These are phyloP conservation scores for Friedmanniomyces simplex DNA, from an alignment of 495 filamentous ascomycete species.

Conservation along the genomic window DNA sequence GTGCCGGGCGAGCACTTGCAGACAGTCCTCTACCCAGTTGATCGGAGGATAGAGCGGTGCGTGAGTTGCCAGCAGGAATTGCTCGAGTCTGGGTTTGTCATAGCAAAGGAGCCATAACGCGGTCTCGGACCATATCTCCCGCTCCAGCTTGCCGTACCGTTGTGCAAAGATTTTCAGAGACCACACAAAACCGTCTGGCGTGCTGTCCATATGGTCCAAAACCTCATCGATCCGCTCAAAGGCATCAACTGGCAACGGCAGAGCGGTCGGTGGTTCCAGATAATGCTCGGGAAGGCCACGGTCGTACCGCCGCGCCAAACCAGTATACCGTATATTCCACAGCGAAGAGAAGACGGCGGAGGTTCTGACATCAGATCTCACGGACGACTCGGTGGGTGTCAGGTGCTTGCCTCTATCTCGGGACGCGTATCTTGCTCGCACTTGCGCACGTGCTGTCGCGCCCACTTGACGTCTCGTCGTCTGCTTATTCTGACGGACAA, in stretches of 20 bases:
- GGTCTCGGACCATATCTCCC: slow-evolving; percentile 5
- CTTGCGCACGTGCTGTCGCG: not conserved
- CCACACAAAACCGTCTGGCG: not conserved
- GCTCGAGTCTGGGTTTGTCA: not conserved
- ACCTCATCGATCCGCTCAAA: not conserved
- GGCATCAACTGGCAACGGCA: not conserved
- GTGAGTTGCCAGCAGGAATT: slow-evolving; percentile 13
- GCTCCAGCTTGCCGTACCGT: slow-evolving; percentile 1
- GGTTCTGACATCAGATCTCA: not conserved
- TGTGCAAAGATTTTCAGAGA: not conserved
- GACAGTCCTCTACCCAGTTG: slow-evolving; percentile 7
- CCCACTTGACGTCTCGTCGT: not conserved
- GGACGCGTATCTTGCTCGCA: not conserved
- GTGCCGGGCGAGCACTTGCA: not conserved
- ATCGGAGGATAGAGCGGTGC: slow-evolving; percentile 1
- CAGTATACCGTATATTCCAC: not conserved
- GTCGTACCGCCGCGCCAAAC: not conserved
- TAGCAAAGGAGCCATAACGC: slow-evolving; percentile 14
- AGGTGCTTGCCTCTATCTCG: not conserved
- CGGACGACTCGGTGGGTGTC: not conserved
- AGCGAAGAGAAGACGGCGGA: slow-evolving; percentile 1
- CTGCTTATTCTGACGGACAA: too few relatives aligned
- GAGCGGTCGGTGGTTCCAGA: not conserved
- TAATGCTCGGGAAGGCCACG: not conserved
- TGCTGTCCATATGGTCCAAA: not conserved